Evolutionary conservation across 331 rosid species (phyloP).

Genomic region (Quercus lobata): DNA sequence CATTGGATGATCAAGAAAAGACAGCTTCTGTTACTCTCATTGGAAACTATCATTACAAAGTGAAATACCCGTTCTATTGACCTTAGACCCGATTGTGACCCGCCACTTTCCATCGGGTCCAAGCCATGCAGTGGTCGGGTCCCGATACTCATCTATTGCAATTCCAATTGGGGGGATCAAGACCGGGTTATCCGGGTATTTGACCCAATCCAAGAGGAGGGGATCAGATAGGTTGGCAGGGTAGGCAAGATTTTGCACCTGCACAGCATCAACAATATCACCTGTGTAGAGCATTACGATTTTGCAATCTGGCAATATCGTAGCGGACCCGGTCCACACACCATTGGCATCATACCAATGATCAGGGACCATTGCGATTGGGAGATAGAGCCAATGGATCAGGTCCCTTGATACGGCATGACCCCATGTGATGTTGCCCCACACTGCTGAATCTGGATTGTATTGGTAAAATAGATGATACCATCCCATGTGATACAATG

Average conservation of each 20-base stretch:
- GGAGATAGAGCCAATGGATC: conserved; percentile 83
- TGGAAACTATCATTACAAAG: too few species aligned
- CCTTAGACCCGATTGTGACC: conserved; percentile 52
- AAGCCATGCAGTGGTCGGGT: conserved; percentile 72
- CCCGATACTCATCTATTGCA: conserved; percentile 49
- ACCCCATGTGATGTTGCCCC: conserved; percentile 95
- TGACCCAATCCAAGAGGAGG: conserved; percentile 71
- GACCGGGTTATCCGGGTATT: conserved; percentile 57
- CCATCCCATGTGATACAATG: conserved; percentile 68
- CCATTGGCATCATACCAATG: conserved; percentile 56
- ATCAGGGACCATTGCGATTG: conserved; percentile 61
- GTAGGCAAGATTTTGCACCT: conserved; percentile 70
- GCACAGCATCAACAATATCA: conserved; percentile 38
- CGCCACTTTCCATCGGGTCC: conserved; percentile 75
- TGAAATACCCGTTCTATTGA: conserved; percentile 39
- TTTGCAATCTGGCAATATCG: conserved; percentile 56
- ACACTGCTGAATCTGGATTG: conserved; percentile 73
- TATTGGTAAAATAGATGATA: conserved; percentile 89
- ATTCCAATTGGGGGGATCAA: conserved; percentile 56
- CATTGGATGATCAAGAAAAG: too few species aligned
- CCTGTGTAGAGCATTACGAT: conserved; percentile 72
- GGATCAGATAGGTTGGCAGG: conserved; percentile 83
- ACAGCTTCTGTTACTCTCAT: too few species aligned
- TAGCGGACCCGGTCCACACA: conserved; percentile 89
- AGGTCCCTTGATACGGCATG: conserved; percentile 74